Evolutionary conservation across 495 filamentous ascomycete genomes (phyloP).

Genomic region (Hypoxylon fuscum): DNA sequence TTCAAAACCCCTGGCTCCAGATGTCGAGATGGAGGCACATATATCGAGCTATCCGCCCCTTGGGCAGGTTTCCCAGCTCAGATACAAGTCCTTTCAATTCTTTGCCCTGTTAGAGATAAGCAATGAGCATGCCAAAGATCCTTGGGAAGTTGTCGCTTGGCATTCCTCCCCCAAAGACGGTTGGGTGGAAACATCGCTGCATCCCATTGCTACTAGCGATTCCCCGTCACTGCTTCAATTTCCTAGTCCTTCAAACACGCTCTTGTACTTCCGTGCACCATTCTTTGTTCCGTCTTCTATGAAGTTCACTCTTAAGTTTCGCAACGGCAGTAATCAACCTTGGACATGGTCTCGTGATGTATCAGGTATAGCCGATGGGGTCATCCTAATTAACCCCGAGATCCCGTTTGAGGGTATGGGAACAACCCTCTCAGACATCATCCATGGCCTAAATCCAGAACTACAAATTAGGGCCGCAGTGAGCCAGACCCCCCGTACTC

Average conservation of each 20-base stretch:
- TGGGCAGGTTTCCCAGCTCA: conserved; percentile 71
- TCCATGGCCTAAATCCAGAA: conserved; percentile 65
- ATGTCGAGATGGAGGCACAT: conserved; percentile 36
- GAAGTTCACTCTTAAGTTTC: conserved; percentile 81
- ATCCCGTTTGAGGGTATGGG: conserved; percentile 29
- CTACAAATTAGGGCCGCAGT: conserved; percentile 63
- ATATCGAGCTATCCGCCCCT: conserved; percentile 69
- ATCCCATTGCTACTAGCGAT: conserved; percentile 50
- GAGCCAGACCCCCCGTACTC: conserved; percentile 75
- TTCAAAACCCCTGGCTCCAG: conserved; percentile 14
- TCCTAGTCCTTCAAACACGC: conserved; percentile 41
- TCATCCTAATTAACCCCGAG: conserved; percentile 60
- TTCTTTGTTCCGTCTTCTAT: conserved; percentile 56
- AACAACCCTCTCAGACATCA: conserved; percentile 65
- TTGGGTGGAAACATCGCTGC: conserved; percentile 60
- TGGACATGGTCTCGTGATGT: conserved; percentile 84
- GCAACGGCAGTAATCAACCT: conserved; percentile 57
- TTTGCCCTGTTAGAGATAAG: conserved; percentile 77
- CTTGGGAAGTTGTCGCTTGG: conserved; percentile 82
- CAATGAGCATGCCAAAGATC: conserved; percentile 59
- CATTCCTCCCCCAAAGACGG: conserved; percentile 64
- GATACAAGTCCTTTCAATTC: conserved; percentile 63
- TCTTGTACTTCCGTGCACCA: conserved; percentile 55
- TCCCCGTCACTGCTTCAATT: conserved; percentile 49
- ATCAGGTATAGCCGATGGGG: conserved; percentile 67